A percentile compares a stretch with the other conserved stretches of the same genome.
Conservation (phyloP, 2,329 filamentous ascomycete genomes). For the Diaporthe batatas region DNA sequence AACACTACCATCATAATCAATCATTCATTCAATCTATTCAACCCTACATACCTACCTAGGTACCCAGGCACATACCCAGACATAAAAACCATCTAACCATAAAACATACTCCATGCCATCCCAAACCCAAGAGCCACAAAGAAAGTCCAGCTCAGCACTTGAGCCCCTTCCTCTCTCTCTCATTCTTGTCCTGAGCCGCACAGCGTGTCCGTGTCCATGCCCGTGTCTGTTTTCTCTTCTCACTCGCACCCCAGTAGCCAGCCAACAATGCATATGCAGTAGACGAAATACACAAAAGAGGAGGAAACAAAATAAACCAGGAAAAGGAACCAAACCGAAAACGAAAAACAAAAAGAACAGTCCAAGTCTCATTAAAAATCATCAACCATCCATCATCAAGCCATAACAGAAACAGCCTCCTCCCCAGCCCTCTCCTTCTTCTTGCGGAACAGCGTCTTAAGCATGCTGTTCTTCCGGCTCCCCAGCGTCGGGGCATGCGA, state of each 20-base stretch:
- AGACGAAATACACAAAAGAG: background rate
- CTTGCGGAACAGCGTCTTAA: constrained; percentile 70
- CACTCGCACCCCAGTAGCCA: constrained; percentile 22
- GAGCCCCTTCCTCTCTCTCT: constrained; percentile 4
- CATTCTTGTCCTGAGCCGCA: background rate
- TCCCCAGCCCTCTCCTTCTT: constrained; percentile 63
- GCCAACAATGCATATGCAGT: background rate
- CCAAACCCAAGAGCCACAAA: background rate
- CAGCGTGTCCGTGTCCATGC: too few species aligned
- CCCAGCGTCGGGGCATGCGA: constrained; percentile 48
- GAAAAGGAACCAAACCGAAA: background rate
- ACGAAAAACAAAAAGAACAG: background rate
- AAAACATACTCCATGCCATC: too few species aligned
- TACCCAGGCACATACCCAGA: too few species aligned
- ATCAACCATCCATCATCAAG: constrained; percentile 18
- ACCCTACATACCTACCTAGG: too few species aligned
- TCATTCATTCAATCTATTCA: too few species aligned
- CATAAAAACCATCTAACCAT: too few species aligned
- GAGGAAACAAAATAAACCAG: too few species aligned
- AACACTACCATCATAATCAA: too few species aligned
- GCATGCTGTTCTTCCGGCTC: constrained; percentile 65
- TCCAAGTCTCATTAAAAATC: background rate
- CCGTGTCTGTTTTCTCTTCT: background rate
- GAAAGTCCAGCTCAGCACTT: constrained; percentile 35
- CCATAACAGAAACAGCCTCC: constrained; percentile 41